Conservation (phyloP, 2,329 filamentous ascomycete species). For the Aspergillus clavatus region DNA sequence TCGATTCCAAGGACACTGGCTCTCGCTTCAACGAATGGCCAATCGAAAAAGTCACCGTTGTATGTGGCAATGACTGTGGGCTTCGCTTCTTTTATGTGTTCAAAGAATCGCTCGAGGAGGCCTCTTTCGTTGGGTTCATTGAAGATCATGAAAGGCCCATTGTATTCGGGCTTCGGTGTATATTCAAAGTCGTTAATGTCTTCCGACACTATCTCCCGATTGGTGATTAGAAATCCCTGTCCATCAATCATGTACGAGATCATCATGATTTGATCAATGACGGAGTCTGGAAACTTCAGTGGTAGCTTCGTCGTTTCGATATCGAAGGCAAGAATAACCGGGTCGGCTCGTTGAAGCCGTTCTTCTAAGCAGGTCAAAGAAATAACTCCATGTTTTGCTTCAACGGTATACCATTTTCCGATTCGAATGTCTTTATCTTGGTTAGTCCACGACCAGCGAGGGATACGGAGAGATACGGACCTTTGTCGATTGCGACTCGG, state of each 20-base stretch:
- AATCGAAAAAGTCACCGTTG: constrained; percentile 99
- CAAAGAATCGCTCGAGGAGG: constrained; percentile 84
- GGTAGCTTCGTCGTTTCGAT: constrained; percentile 96
- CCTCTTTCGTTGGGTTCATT: constrained; percentile 93
- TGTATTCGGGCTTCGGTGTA: constrained; percentile 93
- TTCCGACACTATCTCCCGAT: constrained; percentile 94
- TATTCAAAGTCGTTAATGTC: constrained; percentile 98
- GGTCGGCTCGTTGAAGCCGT: constrained; percentile 82
- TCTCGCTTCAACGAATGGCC: constrained; percentile 93
- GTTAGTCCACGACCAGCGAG: not conserved
- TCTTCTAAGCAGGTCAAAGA: constrained; percentile 82
- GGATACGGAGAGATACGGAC: constrained; percentile 42
- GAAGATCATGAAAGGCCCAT: constrained; percentile 94
- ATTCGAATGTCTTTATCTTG: constrained; percentile 71
- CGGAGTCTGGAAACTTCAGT: constrained; percentile 91
- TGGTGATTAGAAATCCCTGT: constrained; percentile 95
- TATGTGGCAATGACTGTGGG: constrained; percentile 99
- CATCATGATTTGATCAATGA: constrained; percentile 99
- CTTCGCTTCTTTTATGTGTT: constrained; percentile 88
- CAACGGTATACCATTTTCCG: constrained; percentile 94
- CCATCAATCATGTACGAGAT: constrained; percentile 99
- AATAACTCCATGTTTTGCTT: constrained; percentile 85
- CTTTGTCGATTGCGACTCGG: constrained; percentile 92
- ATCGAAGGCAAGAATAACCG: constrained; percentile 98
- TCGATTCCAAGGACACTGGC: constrained; percentile 94